Evolutionary conservation across 23 red algal species (phyloP).

Genomic region (Gracilaria caudata): DNA sequence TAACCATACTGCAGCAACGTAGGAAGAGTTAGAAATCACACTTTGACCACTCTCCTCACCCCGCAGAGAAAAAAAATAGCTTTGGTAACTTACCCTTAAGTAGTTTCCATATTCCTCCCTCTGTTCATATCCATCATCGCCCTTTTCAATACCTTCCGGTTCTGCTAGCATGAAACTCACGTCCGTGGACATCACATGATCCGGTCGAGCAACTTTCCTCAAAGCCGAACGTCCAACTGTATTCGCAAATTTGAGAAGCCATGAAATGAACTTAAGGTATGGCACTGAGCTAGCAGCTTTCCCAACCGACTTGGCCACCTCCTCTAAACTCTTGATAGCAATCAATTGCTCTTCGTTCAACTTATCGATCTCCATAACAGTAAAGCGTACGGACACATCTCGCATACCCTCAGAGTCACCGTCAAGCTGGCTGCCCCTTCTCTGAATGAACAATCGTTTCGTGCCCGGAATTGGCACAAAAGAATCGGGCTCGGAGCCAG

Average conservation of each 20-base stretch:
- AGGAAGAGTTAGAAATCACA: neutral
- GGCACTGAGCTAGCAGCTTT: conserved; percentile 30
- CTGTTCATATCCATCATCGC: neutral
- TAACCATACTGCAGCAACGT: conserved; percentile 38
- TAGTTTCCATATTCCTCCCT: conserved; percentile 51
- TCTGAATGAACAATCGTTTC: conserved; percentile 36
- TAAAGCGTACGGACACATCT: conserved; percentile 37
- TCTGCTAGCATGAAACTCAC: conserved; percentile 31
- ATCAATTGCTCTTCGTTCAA: conserved; percentile 40
- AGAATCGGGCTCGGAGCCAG: conserved; percentile 14
- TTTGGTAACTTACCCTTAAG: conserved; percentile 42
- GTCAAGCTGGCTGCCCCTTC: neutral
- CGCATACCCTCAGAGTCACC: conserved; percentile 3
- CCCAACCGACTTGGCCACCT: conserved; percentile 16
- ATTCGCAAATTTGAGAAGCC: conserved; percentile 43
- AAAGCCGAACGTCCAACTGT: conserved; percentile 31
- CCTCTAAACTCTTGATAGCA: conserved; percentile 38
- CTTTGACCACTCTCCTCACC: neutral
- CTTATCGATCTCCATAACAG: conserved; percentile 64
- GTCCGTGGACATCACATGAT: conserved; percentile 50
- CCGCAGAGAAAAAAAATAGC: neutral
- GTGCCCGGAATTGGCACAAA: conserved; percentile 34
- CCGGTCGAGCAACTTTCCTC: conserved; percentile 28
- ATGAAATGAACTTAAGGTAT: conserved; percentile 35
- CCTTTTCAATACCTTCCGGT: neutral